Evolutionary conservation across 1,284 basidiomycete species (phyloP), one percentile per base, ranked within the genome.

Genomic region (Mycosarcoma mackinlayi): DNA sequence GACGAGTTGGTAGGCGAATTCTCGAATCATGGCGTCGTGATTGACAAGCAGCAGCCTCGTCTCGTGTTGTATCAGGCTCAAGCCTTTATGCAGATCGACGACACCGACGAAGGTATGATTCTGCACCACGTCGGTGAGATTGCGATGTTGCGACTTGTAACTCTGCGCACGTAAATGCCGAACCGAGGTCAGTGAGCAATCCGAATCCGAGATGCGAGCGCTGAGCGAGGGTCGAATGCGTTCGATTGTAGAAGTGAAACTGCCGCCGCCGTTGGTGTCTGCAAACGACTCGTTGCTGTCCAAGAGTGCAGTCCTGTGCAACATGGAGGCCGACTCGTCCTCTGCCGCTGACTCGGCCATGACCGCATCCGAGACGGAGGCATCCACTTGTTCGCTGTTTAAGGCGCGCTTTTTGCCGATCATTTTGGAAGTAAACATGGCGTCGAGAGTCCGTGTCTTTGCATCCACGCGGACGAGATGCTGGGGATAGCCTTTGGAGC

Each of bases 31-130:
- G 4, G 55, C 65, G 16, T 69, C 89, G 78, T 98, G 92, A 71
- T 96, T 92, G 62, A 97, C 86, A 6, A 98, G 87, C 81, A 94
- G 95, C 1, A 99, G 85, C 73, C 91, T 91, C 0, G 93, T 97
- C 28, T 88, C 87, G 82, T 94, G 88, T 81, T 99, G 96, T 1
- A 98, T 85, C 27, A 98, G 84, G 3, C 93, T 91, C 2, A 93
- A 85, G 63, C 89, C 90, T 34, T 88, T 86, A 18, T 87, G 83
- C 8, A 90, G 83, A 80, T 97, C 94, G 5, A 94, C 92, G 23
- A 98, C 89, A 1, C 95, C 95, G 30, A 98, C 94, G 79, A 96
- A 97, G 0, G 89, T 91, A 77, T 97, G 93, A 40, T 92, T 90
- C 66, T 89, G 87, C 31, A 98, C 80, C 34, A 98, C 90, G 71